Evolutionary conservation across 441 rosid genomes (phyloP).

Genomic region (Omphalea diandra): DNA sequence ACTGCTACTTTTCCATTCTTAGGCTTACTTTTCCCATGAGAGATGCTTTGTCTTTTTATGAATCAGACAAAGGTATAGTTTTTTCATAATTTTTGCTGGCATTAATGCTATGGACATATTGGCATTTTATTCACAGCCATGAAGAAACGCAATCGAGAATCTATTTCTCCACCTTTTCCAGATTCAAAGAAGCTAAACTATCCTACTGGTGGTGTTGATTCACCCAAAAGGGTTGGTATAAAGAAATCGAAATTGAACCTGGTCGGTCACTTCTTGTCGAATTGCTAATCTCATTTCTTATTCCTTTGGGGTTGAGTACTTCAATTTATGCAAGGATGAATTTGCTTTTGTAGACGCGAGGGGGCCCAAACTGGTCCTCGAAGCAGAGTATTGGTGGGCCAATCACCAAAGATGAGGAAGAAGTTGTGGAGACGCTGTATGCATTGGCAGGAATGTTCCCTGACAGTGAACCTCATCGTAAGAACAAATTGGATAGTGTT

Average conservation of each 20-base stretch:
- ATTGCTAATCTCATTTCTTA: conserved; percentile 24
- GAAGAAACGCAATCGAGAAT: conserved; percentile 72
- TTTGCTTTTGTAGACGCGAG: conserved; percentile 44
- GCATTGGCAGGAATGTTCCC: conserved; percentile 80
- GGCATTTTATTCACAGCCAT: conserved; percentile 53
- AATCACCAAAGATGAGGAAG: conserved; percentile 92
- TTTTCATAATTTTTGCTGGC: conserved; percentile 13
- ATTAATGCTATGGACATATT: conserved; percentile 24
- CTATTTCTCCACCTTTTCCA: conserved; percentile 48
- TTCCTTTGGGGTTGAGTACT: conserved; percentile 22
- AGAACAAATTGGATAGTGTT: conserved; percentile 26
- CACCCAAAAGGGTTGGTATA: conserved; percentile 36
- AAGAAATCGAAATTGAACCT: conserved; percentile 45
- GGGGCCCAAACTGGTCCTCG: conserved; percentile 37
- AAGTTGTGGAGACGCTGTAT: conserved; percentile 79
- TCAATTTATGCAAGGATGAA: conserved; percentile 16
- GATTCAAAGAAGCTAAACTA: conserved; percentile 57
- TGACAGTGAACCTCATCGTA: conserved; percentile 27
- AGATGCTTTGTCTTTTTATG: conserved; percentile 38
- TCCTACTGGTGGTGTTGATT: conserved; percentile 37
- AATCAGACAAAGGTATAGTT: conserved; percentile 25
- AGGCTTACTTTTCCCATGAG: conserved; percentile 34
- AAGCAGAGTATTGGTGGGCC: conserved; percentile 42
- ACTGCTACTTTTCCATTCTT: conserved; percentile 22
- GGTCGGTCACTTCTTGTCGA: conserved; percentile 46